A percentile compares a stretch with the other conserved stretches of the same genome.
Conservation (phyloP, 1,139 yeast genomes). For the Scheffersomyces illinoinensis region DNA sequence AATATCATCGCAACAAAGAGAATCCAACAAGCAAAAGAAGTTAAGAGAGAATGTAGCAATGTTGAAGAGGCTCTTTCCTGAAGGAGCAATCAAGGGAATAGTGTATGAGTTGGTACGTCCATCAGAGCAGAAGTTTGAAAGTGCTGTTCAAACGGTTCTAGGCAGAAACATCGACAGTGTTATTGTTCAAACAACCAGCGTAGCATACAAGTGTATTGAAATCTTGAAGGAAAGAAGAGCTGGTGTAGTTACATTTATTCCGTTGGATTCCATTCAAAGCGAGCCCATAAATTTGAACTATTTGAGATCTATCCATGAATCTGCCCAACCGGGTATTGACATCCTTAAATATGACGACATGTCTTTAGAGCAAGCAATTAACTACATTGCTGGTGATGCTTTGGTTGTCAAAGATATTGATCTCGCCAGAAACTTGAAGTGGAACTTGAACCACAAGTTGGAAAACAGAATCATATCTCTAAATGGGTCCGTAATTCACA, state of each 20-base stretch:
- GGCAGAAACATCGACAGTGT: conserved; percentile 83
- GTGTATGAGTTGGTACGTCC: conserved; percentile 83
- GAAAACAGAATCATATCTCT: conserved; percentile 74
- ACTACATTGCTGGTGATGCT: conserved; percentile 78
- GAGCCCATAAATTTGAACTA: conserved; percentile 60
- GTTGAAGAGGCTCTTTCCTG: conserved; percentile 69
- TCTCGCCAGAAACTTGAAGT: conserved; percentile 70
- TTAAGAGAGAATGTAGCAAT: conserved; percentile 71
- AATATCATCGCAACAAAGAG: conserved; percentile 73
- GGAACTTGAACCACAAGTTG: conserved; percentile 52
- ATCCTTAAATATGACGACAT: conserved; percentile 68
- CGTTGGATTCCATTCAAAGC: conserved; percentile 67
- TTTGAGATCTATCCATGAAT: conserved; percentile 56
- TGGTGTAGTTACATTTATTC: conserved; percentile 86
- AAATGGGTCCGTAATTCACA: conserved; percentile 83
- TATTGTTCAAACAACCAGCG: conserved; percentile 71
- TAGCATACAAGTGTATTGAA: conserved; percentile 82
- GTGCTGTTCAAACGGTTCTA: conserved; percentile 75
- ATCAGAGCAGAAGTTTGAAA: conserved; percentile 68
- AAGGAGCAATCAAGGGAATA: conserved; percentile 71
- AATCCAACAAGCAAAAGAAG: conserved; percentile 65
- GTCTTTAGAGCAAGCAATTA: conserved; percentile 71
- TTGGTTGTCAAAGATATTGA: conserved; percentile 74
- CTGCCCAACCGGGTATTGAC: conserved; percentile 69
- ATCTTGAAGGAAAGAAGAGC: conserved; percentile 82